These are phyloP conservation scores for Holtermannia corniformis DNA, from an alignment of 768 basidiomycete genomes.

Conservation along the genomic window DNA sequence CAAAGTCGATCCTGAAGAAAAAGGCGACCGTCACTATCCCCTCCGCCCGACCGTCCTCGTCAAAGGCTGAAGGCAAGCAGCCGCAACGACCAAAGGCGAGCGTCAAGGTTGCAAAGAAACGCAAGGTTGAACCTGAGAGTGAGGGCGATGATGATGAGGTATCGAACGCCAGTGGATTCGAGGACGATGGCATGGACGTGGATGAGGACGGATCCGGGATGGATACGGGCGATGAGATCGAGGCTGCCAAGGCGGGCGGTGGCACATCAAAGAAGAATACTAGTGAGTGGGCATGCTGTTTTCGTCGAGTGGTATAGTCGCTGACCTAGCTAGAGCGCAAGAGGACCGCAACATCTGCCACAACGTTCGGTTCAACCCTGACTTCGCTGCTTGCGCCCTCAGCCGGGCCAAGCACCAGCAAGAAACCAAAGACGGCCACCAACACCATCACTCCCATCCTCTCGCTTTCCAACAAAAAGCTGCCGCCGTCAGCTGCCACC, in stretches of 20 bases:
- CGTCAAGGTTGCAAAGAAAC: constrained; percentile 1
- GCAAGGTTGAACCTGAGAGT: constrained; percentile 1
- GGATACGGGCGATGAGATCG: constrained; percentile 38
- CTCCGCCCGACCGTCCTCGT: constrained; percentile 2
- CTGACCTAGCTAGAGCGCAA: constrained; percentile 31
- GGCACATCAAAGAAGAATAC: constrained; percentile 27
- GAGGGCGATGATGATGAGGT: constrained; percentile 11
- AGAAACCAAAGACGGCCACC: constrained; percentile 4
- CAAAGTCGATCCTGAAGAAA: constrained; percentile 19
- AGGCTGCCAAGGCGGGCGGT: constrained; percentile 23
- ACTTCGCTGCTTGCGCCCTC: constrained; percentile 33
- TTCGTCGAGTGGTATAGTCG: not conserved
- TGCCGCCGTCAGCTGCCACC: constrained; percentile 25
- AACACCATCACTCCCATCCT: constrained; percentile 31
- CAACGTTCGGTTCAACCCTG: constrained; percentile 39
- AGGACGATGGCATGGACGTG: constrained; percentile 5
- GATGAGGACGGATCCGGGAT: constrained; percentile 11
- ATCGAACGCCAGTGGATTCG: not conserved
- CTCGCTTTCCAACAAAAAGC: constrained; percentile 28
- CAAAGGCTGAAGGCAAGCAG: not conserved
- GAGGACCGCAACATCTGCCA: constrained; percentile 35
- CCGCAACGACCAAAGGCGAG: not conserved
- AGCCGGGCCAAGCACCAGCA: not conserved
- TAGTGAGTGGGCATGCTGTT: constrained; percentile 20
- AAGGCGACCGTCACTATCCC: not conserved